Base-by-base conservation (phyloP, 768 basidiomycete genomes). In the Rubroboletus pulcherrimus region DNA sequence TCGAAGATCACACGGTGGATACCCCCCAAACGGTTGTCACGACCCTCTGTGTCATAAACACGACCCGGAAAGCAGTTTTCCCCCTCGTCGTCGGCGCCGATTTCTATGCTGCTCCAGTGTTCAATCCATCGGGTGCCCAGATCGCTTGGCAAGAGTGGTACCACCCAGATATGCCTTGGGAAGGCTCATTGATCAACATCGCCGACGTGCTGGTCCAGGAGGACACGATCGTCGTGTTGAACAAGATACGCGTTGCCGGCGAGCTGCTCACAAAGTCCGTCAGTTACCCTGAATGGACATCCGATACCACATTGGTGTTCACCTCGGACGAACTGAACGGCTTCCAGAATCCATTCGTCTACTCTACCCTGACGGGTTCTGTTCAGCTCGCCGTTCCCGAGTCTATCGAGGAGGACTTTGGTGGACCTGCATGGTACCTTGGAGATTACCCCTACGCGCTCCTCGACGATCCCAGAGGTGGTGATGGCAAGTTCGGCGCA, bases 151-250 rank as follows among this genome's bases (percentile, higher is more conserved):
- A 82, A 40, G 77, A 85, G 57, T 89, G 87, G 89, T 77, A 69
- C 57, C 86, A 86, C 49, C 85, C 85, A 0, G 78, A 84, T 56
- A 84, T 86, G 84, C 82, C 88, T 14, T 91, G 87, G 86, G 81
- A 87, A 61, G 85, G 83, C 4, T 73, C 78, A 1, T 71, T 80
- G 60, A 74, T 89, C 55, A 74, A 77, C 64, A 62, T 84, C 34
- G 86, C 80, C 0, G 72, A 80, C n/a, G 72, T 85, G 34, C 40
- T 68, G 5, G 30, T 66, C 10, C 58, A 68, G 38, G 45, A 49
- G 17, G 68, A 70, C 26, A 68, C 59, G n/a, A 39, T 62, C 17
- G 29, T 81, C 43, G 54, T 67, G 24, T 45, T 83, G 31, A 76
- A 79, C 57, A 53, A 63, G 14, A 72, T 61, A 17, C 73, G 70